Base-by-base conservation (phyloP, 2,329 filamentous ascomycete species). In the Teratosphaeria zuluensis region DNA sequence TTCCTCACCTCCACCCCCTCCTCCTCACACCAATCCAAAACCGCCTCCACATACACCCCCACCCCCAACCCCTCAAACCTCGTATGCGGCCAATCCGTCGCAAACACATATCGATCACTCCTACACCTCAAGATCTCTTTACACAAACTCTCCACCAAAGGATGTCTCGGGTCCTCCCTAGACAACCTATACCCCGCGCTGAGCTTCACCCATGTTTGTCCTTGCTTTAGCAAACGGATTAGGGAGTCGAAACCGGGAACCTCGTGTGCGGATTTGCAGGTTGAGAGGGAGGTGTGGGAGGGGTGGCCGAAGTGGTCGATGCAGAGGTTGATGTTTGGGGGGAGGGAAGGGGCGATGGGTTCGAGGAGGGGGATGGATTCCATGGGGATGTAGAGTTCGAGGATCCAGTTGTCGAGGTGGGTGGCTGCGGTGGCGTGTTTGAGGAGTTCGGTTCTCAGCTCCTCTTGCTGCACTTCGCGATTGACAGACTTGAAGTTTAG, bases 51-150 rank as follows among this genome's bases (percentile, higher is more conserved):
- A 67, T 81, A 85, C 0, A 78, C 79, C 53, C 68, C 73, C 24
- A 84, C 80, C 64, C 86, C 78, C 1, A 84, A 63, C 1, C 78
- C 78, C 24, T 84, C 80, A 60, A 81, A 85, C 12, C 83, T 74
- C 2, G 84, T 86, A 68, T 86, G 83, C 21, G 84, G 84, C 84
- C 83, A 86, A 64, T 86, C 83, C 0, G 81, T 83, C 1, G 81
- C 82, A 68, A 83, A 86, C 0, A 85, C 77, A 9, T 83, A 73
- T 16, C 77, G 73, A 19, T 75, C 69, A 1, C 74, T 74, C 11
- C 75, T 78, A 4, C 76, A 69, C 3, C 69, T 68, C 35, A 84
- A 63, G 7, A 85, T 69, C 63, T 84, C 78, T 14, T 68, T 71
- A 8, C 76, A 77, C 46, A 85, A 69, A 1, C 75, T 74, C 56